Evolutionary conservation across 2,329 filamentous ascomycete species (phyloP).

Genomic region (Raffaelea deltoideospora): DNA sequence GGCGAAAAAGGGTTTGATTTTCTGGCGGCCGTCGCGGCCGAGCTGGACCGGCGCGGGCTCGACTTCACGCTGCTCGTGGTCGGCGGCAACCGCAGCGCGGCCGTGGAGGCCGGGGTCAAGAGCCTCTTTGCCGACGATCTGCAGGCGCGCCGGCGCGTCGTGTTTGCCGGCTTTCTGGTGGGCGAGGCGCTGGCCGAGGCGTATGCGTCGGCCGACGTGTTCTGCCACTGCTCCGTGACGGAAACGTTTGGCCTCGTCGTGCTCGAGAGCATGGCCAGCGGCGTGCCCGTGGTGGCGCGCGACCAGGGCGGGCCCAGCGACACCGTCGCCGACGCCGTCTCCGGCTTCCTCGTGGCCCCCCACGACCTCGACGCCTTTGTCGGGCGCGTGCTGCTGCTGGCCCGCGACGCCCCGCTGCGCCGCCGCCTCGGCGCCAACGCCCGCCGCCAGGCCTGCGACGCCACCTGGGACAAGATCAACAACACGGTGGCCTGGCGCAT

Average conservation of each 20-base stretch:
- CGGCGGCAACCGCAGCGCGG: constrained; percentile 49
- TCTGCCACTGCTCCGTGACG: constrained; percentile 55
- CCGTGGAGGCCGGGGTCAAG: constrained; percentile 46
- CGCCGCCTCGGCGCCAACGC: constrained; percentile 29
- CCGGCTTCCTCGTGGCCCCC: constrained; percentile 45
- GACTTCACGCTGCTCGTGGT: constrained; percentile 52
- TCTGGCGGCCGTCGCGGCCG: constrained; percentile 37
- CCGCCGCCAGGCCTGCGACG: constrained; percentile 41
- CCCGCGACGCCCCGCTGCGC: constrained; percentile 27
- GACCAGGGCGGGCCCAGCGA: constrained; percentile 57
- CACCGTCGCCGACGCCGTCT: constrained; percentile 43
- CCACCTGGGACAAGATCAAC: constrained; percentile 59
- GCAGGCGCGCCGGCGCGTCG: constrained; percentile 31
- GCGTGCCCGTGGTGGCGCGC: constrained; percentile 52
- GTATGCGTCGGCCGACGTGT: constrained; percentile 54
- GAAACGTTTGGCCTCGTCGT: constrained; percentile 61
- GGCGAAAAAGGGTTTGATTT: constrained; percentile 60
- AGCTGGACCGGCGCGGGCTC: constrained; percentile 38
- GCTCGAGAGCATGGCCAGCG: constrained; percentile 55
- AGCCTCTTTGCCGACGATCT: constrained; percentile 38
- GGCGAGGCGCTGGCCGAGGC: constrained; percentile 47
- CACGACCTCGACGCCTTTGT: constrained; percentile 45
- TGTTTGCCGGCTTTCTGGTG: constrained; percentile 52
- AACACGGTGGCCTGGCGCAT: constrained; percentile 53
- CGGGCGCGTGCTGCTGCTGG: constrained; percentile 32